Percentiles rank a stretch among this genome's conserved stretches.
phyloP scores from a whole-genome alignment of 176 grass and related monocot genomes.

The Phoenix dactylifera region DNA sequence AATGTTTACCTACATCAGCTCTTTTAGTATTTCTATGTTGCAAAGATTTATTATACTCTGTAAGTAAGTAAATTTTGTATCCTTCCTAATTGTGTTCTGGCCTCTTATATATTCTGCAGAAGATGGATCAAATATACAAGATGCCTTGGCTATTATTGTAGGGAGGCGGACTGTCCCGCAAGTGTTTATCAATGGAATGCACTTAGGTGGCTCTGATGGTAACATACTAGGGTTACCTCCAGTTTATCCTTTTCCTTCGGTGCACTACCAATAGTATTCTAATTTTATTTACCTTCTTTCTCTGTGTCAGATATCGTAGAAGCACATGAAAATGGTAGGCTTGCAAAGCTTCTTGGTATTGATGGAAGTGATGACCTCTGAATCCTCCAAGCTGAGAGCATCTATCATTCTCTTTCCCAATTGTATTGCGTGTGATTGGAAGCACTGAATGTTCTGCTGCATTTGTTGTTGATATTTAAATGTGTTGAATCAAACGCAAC shows the following conservation, averaged over 20 bases:
- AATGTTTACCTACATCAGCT: background rate
- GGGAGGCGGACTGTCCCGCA: constrained; percentile 58
- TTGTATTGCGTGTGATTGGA: too few species aligned
- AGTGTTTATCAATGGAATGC: constrained; percentile 58
- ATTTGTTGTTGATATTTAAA: too few species aligned
- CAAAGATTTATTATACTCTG: background rate
- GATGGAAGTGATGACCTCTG: constrained; percentile 39
- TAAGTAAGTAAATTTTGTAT: too few species aligned
- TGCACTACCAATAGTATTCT: background rate
- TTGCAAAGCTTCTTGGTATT: constrained; percentile 45
- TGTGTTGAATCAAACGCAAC: too few species aligned
- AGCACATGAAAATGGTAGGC: constrained; percentile 46
- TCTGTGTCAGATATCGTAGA: constrained; percentile 48
- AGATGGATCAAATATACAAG: constrained; percentile 59
- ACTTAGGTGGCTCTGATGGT: constrained; percentile 69
- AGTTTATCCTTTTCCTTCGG: background rate
- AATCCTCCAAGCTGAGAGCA: background rate
- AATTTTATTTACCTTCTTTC: background rate
- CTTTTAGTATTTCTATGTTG: background rate
- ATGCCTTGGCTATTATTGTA: constrained; percentile 40
- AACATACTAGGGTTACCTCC: constrained; percentile 5
- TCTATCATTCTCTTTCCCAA: too few species aligned
- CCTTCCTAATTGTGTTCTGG: background rate
- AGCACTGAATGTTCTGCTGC: too few species aligned
- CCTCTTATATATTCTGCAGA: constrained; percentile 19